These are phyloP conservation scores for Fusarium pseudoanthophilum DNA, from an alignment of 2,329 filamentous ascomycete genomes.

Conservation along the genomic window DNA sequence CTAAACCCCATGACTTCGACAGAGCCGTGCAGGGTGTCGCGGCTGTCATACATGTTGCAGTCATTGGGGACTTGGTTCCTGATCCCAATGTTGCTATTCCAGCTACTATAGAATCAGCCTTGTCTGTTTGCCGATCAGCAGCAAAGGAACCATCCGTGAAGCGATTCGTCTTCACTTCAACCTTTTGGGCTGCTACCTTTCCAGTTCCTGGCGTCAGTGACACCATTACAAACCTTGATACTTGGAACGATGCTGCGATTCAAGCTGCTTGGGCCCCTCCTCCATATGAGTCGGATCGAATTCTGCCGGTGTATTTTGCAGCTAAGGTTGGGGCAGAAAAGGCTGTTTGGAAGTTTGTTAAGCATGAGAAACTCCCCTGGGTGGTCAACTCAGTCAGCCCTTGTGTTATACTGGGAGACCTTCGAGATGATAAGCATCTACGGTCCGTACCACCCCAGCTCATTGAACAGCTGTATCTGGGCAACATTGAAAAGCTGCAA, in stretches of 20 bases:
- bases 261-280: slow-evolving; percentile 29
- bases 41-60: slow-evolving; percentile 32
- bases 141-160: slow-evolving; percentile 18
- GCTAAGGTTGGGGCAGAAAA: slow-evolving; percentile 30
- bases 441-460: slow-evolving; percentile 33
- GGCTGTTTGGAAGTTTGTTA: slow-evolving; percentile 30
- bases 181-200: slow-evolving; percentile 29
- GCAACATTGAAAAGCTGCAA: slow-evolving; percentile 4
- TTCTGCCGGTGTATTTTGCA: slow-evolving; percentile 19
- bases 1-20: slow-evolving; percentile 22
- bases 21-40: slow-evolving; percentile 21
- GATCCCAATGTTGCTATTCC: slow-evolving; percentile 31
- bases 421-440: slow-evolving; percentile 24
- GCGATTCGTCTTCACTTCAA: slow-evolving; percentile 33
- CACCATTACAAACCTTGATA: slow-evolving; percentile 23
- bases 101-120: slow-evolving; percentile 16
- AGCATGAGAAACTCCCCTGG: slow-evolving; percentile 21
- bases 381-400: slow-evolving; percentile 36
- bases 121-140: slow-evolving; percentile 26
- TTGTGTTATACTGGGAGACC: slow-evolving; percentile 28
- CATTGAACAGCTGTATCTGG: slow-evolving; percentile 27
- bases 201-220: slow-evolving; percentile 1
- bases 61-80: slow-evolving; percentile 16
- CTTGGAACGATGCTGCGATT: slow-evolving; percentile 28
- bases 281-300: slow-evolving; percentile 11